Percentiles rank a stretch among this genome's conserved stretches.
Evolutionary conservation across 78 protist species (phyloP).

Genomic region (Neovahlkampfia damariscottae): DNA sequence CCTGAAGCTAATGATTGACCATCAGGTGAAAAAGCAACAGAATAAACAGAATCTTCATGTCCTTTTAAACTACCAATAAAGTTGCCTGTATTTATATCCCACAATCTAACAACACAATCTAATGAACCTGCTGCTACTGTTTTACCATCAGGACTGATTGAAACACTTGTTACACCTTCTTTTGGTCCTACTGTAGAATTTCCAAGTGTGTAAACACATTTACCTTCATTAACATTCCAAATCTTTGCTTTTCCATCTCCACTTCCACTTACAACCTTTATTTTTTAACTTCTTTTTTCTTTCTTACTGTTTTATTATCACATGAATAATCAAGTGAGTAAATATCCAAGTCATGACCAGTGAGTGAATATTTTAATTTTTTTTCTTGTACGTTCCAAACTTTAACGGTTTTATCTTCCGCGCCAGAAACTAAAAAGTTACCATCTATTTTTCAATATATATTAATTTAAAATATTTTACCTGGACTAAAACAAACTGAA

Average conservation of each 20-base stretch:
- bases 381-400: neutral
- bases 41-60: constrained; percentile 67
- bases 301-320: constrained; percentile 59
- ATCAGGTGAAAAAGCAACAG: constrained; percentile 71
- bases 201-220: constrained; percentile 47
- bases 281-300: constrained; percentile 66
- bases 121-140: constrained; percentile 71
- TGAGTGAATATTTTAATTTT: constrained; percentile 10
- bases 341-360: constrained; percentile 69
- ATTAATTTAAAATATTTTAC: too few relatives aligned
- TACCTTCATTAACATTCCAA: constrained; percentile 54
- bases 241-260: constrained; percentile 70
- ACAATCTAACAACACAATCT: constrained; percentile 63
- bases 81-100: constrained; percentile 66
- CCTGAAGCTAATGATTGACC: constrained; percentile 62
- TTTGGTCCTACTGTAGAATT: constrained; percentile 69
- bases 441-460: too few relatives aligned
- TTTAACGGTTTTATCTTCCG: constrained; percentile 63
- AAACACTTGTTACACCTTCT: constrained; percentile 80
- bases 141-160: constrained; percentile 52
- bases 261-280: constrained; percentile 66
- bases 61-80: constrained; percentile 59
- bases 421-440: constrained; percentile 54
- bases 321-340: constrained; percentile 66
- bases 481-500: constrained; percentile 74